Evolutionary conservation across 495 filamentous ascomycete genomes (phyloP), one percentile per base, ranked within the genome.

Genomic region (Hypoxylon rickii): DNA sequence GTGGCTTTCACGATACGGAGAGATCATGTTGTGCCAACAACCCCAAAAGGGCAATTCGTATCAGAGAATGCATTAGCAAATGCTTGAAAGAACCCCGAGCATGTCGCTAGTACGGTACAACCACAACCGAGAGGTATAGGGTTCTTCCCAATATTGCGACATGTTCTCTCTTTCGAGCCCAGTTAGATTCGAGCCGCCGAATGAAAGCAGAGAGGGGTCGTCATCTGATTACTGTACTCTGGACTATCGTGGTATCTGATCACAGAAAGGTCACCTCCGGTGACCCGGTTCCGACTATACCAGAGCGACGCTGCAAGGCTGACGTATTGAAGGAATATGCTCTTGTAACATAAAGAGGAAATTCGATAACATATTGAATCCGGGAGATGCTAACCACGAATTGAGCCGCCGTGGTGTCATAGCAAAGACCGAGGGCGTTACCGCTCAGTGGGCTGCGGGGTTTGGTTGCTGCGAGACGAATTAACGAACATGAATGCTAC

Each of bases 221-320:
- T 54, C 53, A 62, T 54, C 53, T 44, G 59, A 63, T 63, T 63
- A 63, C 59, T 63, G 59, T 63, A 63, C 31, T 54, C 29, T 49
- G 11, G 49, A 49, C 34, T 39, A 40, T 63, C 40, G 39, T 46
- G 49, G 59, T 38, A 50, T 54, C 8, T 21, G n/a, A 50, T 63
- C 38, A 49, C 44, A 19, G 50, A 57, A 32, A 16, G 32, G 12
- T 12, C 19, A 45, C 44, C 48, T 53, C 59, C 53, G 39, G 53
- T 58, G 53, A 58, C 53, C 53, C 53, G 59, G 59, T 44, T 40
- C 40, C 45, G 21, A 40, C 34, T 55, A 36, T 45, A 48, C 16
- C 37, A 53, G 15, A 44, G 38, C 34, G n/a, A 37, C 18, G 43
- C 24, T 39, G 36, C 43, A 45, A 57, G 59, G 53, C 53, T 58